These are phyloP conservation scores for Mycena venus DNA, from an alignment of 768 basidiomycete genomes.

Conservation along the genomic window DNA sequence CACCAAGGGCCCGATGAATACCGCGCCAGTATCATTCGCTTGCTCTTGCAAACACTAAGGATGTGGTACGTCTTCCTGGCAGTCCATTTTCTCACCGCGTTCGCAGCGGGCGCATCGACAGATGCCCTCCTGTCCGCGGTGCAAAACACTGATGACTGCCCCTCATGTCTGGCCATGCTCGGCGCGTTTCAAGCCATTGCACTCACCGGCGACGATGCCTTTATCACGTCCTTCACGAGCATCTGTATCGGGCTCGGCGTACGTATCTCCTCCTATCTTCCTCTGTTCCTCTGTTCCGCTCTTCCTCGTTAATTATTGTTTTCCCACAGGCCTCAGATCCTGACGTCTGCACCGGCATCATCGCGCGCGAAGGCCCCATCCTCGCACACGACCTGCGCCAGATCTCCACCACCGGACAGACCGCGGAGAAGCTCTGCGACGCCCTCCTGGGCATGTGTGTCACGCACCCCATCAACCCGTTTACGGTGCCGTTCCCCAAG, in stretches of 20 bases:
- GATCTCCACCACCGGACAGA: conserved; percentile 47
- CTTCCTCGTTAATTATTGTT: too few relatives aligned
- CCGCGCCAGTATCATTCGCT: background rate
- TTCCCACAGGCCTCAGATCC: conserved; percentile 11
- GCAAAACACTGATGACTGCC: conserved; percentile 18
- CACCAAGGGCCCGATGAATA: background rate
- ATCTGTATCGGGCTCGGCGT: conserved; percentile 26
- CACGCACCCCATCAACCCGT: conserved; percentile 40
- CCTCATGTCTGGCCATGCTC: conserved; percentile 23
- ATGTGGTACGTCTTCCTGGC: conserved; percentile 8
- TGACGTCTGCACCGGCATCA: conserved; percentile 53
- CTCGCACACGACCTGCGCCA: conserved; percentile 53
- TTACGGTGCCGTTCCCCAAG: conserved; percentile 44
- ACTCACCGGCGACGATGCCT: conserved; percentile 16
- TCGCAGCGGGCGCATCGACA: background rate
- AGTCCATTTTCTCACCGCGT: background rate
- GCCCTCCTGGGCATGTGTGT: conserved; percentile 54
- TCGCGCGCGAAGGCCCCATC: conserved; percentile 51
- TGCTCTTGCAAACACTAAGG: background rate
- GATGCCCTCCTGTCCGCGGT: conserved; percentile 9
- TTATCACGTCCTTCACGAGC: conserved; percentile 8
- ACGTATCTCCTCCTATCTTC: background rate
- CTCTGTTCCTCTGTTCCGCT: background rate
- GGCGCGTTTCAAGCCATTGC: conserved; percentile 18
- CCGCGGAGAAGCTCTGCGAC: conserved; percentile 51